Percentiles rank a stretch among this genome's conserved stretches.
Conservation (phyloP, 1,139 yeast species). For the Candida mesenterica region DNA sequence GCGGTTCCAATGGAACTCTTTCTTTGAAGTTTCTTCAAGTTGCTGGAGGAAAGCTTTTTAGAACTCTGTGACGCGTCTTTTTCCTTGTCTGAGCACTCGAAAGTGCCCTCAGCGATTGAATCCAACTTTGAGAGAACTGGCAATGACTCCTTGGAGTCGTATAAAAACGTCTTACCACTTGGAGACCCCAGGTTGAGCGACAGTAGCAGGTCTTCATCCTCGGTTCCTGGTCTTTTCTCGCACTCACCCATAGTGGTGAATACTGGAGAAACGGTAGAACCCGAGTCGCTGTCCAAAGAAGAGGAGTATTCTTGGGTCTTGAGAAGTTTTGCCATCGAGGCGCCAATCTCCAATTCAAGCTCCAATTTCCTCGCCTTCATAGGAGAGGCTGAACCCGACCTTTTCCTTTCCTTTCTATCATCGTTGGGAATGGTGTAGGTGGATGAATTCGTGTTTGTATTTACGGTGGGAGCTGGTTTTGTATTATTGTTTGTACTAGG, state of each 20-base stretch:
- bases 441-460: slow-evolving; percentile 4
- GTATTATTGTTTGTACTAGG: slow-evolving; percentile 5
- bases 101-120: slow-evolving; percentile 40
- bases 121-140: slow-evolving; percentile 28
- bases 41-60: slow-evolving; percentile 11
- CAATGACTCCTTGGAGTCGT: slow-evolving; percentile 13
- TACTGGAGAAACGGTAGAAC: slow-evolving; percentile 32
- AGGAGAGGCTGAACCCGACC: slow-evolving; percentile 6
- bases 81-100: slow-evolving; percentile 1
- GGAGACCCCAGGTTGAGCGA: slow-evolving; percentile 29
- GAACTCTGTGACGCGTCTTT: background rate
- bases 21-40: slow-evolving; percentile 14
- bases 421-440: slow-evolving; percentile 1
- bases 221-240: slow-evolving; percentile 15
- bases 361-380: slow-evolving; percentile 15
- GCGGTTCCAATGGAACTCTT: slow-evolving; percentile 11
- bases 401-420: background rate
- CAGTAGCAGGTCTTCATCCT: slow-evolving; percentile 45
- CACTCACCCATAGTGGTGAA: slow-evolving; percentile 30
- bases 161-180: slow-evolving; percentile 11
- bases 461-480: slow-evolving; percentile 2
- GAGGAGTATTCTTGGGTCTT: slow-evolving; percentile 24
- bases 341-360: slow-evolving; percentile 45
- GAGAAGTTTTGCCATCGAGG: slow-evolving; percentile 45
- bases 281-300: slow-evolving; percentile 39